Conservation (phyloP, 1,284 basidiomycete species). For the Thelephora terrestris region DNA sequence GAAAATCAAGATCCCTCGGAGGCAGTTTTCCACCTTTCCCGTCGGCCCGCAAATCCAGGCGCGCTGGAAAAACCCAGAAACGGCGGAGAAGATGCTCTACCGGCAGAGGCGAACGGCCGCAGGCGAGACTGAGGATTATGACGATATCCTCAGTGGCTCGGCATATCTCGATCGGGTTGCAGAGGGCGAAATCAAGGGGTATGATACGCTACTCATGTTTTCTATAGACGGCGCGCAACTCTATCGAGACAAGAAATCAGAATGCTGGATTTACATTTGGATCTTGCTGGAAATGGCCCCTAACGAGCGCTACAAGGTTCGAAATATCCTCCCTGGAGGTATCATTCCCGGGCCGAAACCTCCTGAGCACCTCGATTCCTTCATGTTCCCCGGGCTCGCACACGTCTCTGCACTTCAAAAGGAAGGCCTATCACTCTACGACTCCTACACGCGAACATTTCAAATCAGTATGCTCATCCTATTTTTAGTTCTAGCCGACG, state of each 20-base stretch:
- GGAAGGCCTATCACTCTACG: constrained; percentile 17
- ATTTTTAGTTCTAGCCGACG: constrained; percentile 10
- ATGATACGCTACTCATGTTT: constrained; percentile 4
- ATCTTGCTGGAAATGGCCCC: constrained; percentile 2
- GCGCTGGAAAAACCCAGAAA: constrained; percentile 1
- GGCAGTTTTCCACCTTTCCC: constrained; percentile 11
- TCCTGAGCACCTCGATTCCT: constrained; percentile 27
- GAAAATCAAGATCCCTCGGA: not conserved
- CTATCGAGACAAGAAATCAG: constrained; percentile 7
- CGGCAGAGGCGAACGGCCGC: not conserved
- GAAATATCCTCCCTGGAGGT: constrained; percentile 10
- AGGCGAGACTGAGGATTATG: constrained; percentile 6
- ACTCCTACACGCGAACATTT: constrained; percentile 10
- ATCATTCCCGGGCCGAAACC: constrained; percentile 25
- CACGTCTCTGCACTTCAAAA: constrained; percentile 13
- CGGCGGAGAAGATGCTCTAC: not conserved
- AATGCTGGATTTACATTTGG: constrained; percentile 13
- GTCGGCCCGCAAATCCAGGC: constrained; percentile 19
- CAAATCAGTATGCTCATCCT: constrained; percentile 8
- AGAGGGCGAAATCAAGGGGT: not conserved
- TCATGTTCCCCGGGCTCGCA: constrained; percentile 25
- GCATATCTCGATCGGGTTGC: constrained; percentile 1
- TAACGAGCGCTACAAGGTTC: constrained; percentile 7
- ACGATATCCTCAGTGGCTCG: constrained; percentile 4
- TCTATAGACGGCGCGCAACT: too few relatives aligned